Evolutionary conservation across 768 basidiomycete species (phyloP).

Genomic region (Macrocybe gigantea): DNA sequence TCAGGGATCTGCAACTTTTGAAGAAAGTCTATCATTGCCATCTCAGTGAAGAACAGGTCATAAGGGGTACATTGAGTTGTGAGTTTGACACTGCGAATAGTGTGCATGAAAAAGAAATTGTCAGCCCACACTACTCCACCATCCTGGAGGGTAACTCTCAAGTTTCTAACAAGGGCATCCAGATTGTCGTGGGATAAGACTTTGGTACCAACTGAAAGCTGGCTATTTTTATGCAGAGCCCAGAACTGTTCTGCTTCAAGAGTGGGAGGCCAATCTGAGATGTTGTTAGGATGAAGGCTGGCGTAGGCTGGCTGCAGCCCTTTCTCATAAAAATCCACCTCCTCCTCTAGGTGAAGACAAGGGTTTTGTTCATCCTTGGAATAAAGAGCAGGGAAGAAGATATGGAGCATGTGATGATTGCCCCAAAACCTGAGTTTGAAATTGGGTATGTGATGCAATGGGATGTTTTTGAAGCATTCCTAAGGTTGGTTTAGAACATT

Average conservation of each 20-base stretch:
- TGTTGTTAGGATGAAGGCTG: conserved; percentile 10
- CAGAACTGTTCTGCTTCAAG: conserved; percentile 15
- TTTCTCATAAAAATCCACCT: conserved; percentile 11
- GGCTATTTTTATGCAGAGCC: conserved; percentile 9
- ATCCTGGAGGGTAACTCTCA: conserved; percentile 7
- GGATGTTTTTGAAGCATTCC: conserved; percentile 1
- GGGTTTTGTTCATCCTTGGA: background rate
- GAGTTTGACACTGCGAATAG: conserved; percentile 20
- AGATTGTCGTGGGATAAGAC: conserved; percentile 10
- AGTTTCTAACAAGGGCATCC: conserved; percentile 7
- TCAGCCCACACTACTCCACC: conserved; percentile 10
- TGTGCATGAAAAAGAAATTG: conserved; percentile 20
- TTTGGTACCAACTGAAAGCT: conserved; percentile 10
- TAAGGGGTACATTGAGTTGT: conserved; percentile 5
- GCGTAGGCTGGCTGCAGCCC: conserved; percentile 21
- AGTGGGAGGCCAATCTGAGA: conserved; percentile 19
- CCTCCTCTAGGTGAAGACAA: conserved; percentile 3
- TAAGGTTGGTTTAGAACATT: background rate
- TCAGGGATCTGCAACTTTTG: background rate
- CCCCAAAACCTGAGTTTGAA: conserved; percentile 18
- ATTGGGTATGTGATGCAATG: conserved; percentile 22
- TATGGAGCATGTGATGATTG: conserved; percentile 10
- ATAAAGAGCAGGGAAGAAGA: conserved; percentile 21
- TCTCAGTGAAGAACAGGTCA: background rate
- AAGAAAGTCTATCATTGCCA: background rate